Evolutionary conservation across 2,329 filamentous ascomycete species (phyloP), one percentile per base, ranked within the genome.

Genomic region (Sporothrix luriei): DNA sequence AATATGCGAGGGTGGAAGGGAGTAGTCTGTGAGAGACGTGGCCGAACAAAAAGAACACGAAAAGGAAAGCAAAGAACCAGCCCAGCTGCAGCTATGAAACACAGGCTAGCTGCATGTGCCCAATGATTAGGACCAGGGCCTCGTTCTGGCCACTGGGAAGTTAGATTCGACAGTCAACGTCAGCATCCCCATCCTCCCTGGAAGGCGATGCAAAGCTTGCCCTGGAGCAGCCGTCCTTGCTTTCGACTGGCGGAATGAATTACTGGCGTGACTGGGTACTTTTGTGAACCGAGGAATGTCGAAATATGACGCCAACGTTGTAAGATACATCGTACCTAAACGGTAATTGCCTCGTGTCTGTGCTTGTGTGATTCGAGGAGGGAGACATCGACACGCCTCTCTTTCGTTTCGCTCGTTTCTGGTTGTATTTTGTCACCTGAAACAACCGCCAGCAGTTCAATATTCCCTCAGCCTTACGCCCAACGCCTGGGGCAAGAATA

Each of bases 81-180:
- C 33, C 24, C 55, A 61, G 62, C 64, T 21, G 55, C 64, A 66
- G 21, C 43, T n/a, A 38, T 66, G 46, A 66, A 66, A 66, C 62
- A 65, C 46, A 51, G 26, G 21, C 62, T n/a, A 52, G 46, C 59
- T 3, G 40, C 21, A 46, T 46, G 40, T 48, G 40, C 40, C 38
- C 21, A 48, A 26, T 13, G 38, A 59, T 43, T n/a, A n/a, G 26
- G 33, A 43, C 33, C 33, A 6, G 33, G 55, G 55, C 43, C 33
- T 24, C 33, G n/a, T 43, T 13, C 55, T 61, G 33, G 9, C 6
- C 55, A n/a, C 55, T 38, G 55, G 43, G 33, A 40, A 33, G 33
- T 43, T 19, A 21, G n/a, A 43, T 61, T 33, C 55, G 55, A 61
- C 33, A 38, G 55, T n/a, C 14, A 61, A 43, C 55, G 33, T 61